Percentiles rank a stretch among this genome's conserved stretches.
phyloP scores from a whole-genome alignment of 768 basidiomycete species.

The Amanita molliuscula region DNA sequence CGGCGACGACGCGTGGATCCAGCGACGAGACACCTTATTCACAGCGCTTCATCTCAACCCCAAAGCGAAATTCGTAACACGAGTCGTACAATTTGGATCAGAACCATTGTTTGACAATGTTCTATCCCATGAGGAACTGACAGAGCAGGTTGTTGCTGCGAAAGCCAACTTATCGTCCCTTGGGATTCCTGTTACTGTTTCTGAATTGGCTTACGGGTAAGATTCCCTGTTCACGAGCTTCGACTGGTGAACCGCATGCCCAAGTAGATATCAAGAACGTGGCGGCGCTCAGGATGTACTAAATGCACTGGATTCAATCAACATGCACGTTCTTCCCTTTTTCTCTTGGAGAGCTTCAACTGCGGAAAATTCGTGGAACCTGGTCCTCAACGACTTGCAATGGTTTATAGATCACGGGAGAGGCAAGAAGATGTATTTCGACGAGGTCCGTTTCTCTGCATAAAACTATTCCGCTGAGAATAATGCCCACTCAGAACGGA shows the following conservation, averaged over 20 bases:
- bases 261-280: slow-evolving; percentile 25
- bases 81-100: slow-evolving; percentile 48
- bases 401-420: slow-evolving; percentile 46
- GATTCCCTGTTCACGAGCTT: slow-evolving; percentile 13
- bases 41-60: slow-evolving; percentile 33
- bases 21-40: slow-evolving; percentile 33
- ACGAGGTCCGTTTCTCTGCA: slow-evolving; percentile 28
- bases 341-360: slow-evolving; percentile 37
- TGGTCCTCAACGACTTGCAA: slow-evolving; percentile 37
- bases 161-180: slow-evolving; percentile 33
- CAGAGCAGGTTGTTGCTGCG: slow-evolving; percentile 32
- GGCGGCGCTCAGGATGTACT: slow-evolving; percentile 42
- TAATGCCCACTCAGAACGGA: slow-evolving; percentile 33
- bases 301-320: slow-evolving; percentile 43
- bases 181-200: slow-evolving; percentile 47
- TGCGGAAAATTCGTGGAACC: slow-evolving; percentile 42
- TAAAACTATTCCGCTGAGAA: not conserved
- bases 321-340: slow-evolving; percentile 52
- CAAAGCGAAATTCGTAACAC: slow-evolving; percentile 42
- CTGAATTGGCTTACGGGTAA: slow-evolving; percentile 35
- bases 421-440: slow-evolving; percentile 56
- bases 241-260: not conserved
- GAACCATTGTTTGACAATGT: slow-evolving; percentile 46
- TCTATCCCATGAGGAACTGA: slow-evolving; percentile 29
- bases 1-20: slow-evolving; percentile 29